phyloP scores from a whole-genome alignment of 352 stramenopile genomes.

The Hyaloperonospora brassicae region DNA sequence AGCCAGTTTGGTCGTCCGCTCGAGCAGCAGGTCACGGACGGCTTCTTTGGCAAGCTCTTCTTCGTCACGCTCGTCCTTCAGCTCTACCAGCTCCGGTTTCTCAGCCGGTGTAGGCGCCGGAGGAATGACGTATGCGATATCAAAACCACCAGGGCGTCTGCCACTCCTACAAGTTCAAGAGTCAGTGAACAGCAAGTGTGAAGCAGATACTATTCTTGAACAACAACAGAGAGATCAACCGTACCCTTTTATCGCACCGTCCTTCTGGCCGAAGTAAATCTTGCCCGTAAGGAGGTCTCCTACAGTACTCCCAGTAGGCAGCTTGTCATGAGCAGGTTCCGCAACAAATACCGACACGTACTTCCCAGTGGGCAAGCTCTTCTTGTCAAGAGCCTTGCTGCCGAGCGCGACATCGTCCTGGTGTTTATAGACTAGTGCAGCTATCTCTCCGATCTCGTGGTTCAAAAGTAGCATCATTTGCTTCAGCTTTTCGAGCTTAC shows the following conservation, averaged over 20 bases:
- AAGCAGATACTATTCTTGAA: background rate
- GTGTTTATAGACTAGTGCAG: conserved; percentile 49
- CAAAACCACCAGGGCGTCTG: conserved; percentile 56
- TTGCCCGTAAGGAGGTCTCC: conserved; percentile 65
- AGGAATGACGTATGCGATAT: conserved; percentile 70
- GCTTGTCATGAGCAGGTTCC: conserved; percentile 64
- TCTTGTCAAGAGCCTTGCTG: conserved; percentile 49
- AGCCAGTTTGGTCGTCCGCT: conserved; percentile 53
- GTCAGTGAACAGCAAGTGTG: conserved; percentile 2
- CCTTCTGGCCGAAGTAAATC: conserved; percentile 71
- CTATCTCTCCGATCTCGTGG: conserved; percentile 64
- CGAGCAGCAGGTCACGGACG: conserved; percentile 63
- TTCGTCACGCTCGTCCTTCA: conserved; percentile 64
- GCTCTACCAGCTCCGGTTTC: conserved; percentile 53
- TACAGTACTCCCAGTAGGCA: conserved; percentile 40
- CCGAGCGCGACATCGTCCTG: conserved; percentile 56
- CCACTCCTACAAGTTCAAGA: conserved; percentile 26
- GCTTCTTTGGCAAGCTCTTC: conserved; percentile 58
- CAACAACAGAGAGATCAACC: conserved; percentile 3
- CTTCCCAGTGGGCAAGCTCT: conserved; percentile 40
- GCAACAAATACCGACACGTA: conserved; percentile 66
- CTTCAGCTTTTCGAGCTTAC: conserved; percentile 76
- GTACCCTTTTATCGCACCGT: conserved; percentile 48
- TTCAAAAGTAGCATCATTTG: conserved; percentile 71
- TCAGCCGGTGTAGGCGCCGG: conserved; percentile 45